phyloP scores from a whole-genome alignment of 805 yeast genomes.

The Dipodascopsis uninucleata region DNA sequence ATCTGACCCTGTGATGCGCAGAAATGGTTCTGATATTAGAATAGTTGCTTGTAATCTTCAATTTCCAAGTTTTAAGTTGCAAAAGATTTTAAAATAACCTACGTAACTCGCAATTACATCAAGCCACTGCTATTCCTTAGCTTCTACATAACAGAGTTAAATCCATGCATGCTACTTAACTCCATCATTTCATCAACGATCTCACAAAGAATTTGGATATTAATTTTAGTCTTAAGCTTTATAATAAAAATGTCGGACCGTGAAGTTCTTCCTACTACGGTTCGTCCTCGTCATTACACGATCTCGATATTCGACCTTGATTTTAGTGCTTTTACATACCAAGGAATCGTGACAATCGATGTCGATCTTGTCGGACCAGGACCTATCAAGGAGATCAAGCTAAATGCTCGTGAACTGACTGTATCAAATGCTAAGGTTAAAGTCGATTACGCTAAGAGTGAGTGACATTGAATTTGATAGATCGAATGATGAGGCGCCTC shows the following conservation, averaged over 20 bases:
- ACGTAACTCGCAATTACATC: background rate
- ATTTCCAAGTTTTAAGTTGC: background rate
- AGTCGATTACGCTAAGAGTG: constrained; percentile 24
- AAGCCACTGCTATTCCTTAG: background rate
- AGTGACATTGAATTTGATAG: background rate
- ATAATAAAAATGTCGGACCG: constrained; percentile 23
- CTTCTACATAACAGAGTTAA: background rate
- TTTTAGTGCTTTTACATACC: constrained; percentile 20
- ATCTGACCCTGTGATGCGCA: too few species aligned
- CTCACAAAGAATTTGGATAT: background rate
- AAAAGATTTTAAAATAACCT: background rate
- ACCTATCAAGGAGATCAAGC: constrained; percentile 21
- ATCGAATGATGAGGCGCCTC: background rate
- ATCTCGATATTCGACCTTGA: constrained; percentile 25
- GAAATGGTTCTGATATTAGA: too few species aligned
- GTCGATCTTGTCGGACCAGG: constrained; percentile 24
- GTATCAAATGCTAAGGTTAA: constrained; percentile 18
- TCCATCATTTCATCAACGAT: background rate
- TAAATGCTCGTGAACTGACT: constrained; percentile 26
- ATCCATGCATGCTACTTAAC: too few species aligned
- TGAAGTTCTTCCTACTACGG: constrained; percentile 26
- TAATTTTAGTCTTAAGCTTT: background rate
- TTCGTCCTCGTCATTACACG: constrained; percentile 27
- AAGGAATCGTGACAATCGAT: constrained; percentile 28
- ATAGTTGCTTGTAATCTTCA: background rate